Evolutionary conservation across 2,329 filamentous ascomycete species (phyloP).

Genomic region (Geosmithia putterillii): DNA sequence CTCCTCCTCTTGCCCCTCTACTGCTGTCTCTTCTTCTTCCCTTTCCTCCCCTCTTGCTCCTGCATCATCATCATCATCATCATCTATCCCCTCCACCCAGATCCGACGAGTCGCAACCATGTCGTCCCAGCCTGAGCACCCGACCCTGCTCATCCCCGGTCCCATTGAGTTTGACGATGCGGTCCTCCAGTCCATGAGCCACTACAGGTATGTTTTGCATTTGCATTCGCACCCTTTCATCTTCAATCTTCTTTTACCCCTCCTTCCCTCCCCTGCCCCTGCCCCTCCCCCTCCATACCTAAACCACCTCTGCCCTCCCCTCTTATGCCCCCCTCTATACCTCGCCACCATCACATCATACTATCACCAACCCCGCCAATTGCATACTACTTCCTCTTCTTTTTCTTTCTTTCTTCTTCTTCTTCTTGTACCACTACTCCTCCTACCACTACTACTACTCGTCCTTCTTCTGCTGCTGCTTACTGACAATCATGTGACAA

Average conservation of each 20-base stretch:
- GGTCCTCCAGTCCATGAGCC: conserved; percentile 87
- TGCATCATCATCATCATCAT: conserved; percentile 11
- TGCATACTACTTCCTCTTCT: too few species aligned
- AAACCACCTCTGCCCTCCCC: too few species aligned
- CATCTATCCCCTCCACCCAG: conserved; percentile 3
- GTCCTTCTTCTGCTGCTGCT: too few species aligned
- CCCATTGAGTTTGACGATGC: conserved; percentile 98
- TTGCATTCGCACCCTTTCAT: too few species aligned
- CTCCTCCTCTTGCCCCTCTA: not conserved
- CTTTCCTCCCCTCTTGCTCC: conserved; percentile 10
- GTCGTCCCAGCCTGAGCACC: conserved; percentile 49
- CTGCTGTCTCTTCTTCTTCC: conserved; percentile 1
- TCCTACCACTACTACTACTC: too few species aligned
- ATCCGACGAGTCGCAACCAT: conserved; percentile 24
- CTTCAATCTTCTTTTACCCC: not conserved
- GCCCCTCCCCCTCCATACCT: too few species aligned
- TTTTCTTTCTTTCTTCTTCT: too few species aligned
- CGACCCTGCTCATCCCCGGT: conserved; percentile 84
- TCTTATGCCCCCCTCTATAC: too few species aligned
- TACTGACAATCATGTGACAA: too few species aligned
- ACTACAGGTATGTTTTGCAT: conserved; percentile 58
- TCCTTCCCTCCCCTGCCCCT: conserved; percentile 3
- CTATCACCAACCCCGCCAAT: too few species aligned
- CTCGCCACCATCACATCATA: too few species aligned
- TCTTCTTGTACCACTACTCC: too few species aligned